Percentiles rank a stretch among this genome's conserved stretches.
Evolutionary conservation across 306 rosid genomes (phyloP).

Genomic region (Oxytropis ochrocephala): DNA sequence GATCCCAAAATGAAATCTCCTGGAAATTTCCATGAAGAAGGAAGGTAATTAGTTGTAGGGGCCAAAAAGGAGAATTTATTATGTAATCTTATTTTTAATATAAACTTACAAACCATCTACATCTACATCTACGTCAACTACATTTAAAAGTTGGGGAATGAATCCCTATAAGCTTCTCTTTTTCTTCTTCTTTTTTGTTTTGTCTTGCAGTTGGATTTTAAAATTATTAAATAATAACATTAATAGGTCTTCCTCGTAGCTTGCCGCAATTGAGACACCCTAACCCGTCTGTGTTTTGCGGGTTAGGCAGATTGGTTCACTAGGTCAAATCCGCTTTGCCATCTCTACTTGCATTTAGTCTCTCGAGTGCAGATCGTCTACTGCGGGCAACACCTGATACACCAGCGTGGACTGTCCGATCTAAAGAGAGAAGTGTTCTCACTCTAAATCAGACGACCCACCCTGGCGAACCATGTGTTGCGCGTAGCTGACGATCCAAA

Average conservation of each 20-base stretch:
- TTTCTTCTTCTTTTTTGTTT: neutral
- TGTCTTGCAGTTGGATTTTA: neutral
- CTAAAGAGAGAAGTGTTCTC: too few relatives aligned
- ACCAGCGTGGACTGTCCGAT: too few relatives aligned
- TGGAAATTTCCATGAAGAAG: neutral
- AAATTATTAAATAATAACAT: neutral
- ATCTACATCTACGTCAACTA: constrained; percentile 35
- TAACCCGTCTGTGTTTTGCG: too few relatives aligned
- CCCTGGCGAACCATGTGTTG: too few relatives aligned
- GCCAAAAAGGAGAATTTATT: constrained; percentile 18
- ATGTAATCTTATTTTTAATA: constrained; percentile 7
- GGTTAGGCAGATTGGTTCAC: too few relatives aligned
- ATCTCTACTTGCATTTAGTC: too few relatives aligned
- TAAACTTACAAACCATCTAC: constrained; percentile 35
- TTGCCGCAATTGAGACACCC: neutral
- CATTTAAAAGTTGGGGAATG: constrained; percentile 18
- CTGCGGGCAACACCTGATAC: too few relatives aligned
- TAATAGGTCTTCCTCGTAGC: neutral
- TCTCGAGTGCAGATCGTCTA: too few relatives aligned
- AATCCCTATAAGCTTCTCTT: constrained; percentile 16
- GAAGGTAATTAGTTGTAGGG: neutral
- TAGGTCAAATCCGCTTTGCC: too few relatives aligned
- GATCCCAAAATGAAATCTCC: neutral
- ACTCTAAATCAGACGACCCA: too few relatives aligned
- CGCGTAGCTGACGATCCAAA: too few relatives aligned